Conservation (phyloP, 2,329 filamentous ascomycete genomes). For the Colletotrichum chlorophyti region DNA sequence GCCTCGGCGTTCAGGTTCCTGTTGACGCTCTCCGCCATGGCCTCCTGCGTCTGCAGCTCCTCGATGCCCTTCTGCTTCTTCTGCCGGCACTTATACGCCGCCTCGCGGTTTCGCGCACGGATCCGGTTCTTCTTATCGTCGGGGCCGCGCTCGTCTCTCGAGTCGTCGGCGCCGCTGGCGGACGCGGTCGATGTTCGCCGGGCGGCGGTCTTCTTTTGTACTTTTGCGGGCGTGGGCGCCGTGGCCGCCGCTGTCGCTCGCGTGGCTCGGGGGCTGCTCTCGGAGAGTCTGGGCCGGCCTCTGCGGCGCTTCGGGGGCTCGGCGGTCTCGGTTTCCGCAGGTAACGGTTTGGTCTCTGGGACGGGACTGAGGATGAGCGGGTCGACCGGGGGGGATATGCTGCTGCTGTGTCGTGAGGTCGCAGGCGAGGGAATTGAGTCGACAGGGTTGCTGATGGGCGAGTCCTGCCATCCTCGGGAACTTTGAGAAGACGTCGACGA, state of each 20-base stretch:
- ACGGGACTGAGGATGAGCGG: not conserved
- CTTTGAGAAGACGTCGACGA: not conserved
- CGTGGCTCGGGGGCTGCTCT: not conserved
- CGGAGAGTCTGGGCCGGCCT: slow-evolving; percentile 14
- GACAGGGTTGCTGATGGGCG: not conserved
- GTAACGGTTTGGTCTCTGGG: not conserved
- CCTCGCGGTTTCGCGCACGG: slow-evolving; percentile 28
- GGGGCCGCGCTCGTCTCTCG: not conserved
- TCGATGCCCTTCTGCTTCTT: slow-evolving; percentile 29
- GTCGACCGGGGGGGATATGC: not conserved
- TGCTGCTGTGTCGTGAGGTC: not conserved
- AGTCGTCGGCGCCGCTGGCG: slow-evolving; percentile 1
- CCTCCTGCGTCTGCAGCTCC: slow-evolving; percentile 27
- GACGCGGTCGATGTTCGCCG: slow-evolving; percentile 16
- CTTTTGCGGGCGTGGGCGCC: not conserved
- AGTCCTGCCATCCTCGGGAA: slow-evolving; percentile 3
- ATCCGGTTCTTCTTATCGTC: slow-evolving; percentile 24
- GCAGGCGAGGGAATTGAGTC: not conserved
- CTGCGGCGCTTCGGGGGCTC: not conserved
- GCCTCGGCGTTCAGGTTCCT: slow-evolving; percentile 19
- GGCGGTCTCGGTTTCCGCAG: not conserved
- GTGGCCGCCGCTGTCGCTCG: not conserved
- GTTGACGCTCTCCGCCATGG: slow-evolving; percentile 30
- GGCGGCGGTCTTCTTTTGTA: not conserved
- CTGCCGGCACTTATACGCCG: slow-evolving; percentile 28